Base-by-base conservation (phyloP, 306 rosid genomes). In the Castanea mollissima region DNA sequence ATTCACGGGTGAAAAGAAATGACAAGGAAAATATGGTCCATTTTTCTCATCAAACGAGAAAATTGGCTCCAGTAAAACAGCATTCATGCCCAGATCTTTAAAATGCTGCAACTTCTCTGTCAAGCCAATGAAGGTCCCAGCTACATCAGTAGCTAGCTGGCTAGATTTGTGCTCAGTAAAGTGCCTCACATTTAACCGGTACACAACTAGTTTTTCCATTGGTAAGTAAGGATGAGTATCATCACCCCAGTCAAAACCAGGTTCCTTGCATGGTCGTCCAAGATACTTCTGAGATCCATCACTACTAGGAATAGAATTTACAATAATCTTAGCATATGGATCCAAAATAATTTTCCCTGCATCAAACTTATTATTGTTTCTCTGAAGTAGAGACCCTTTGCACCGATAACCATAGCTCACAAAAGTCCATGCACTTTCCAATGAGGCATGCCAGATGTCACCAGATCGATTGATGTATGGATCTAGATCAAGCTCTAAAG, bases 91-190 rank as follows among this genome's bases (percentile, higher is more conserved):
- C 35, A 95, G 83, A 80, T 81, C 90, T 78, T 86, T 89, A 54
- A 95, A 80, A 86, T 95, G 92, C 79, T 88, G 89, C 85, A 95
- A 76, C 87, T 91, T 95, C 72, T 86, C 78, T 49, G 85, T 84
- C 86, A 95, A 83, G 80, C 96, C 99, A 80, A 91, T 74, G 84
- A 92, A 95, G n/a, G 94, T 91, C 63, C 99, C 99, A 38, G 92
- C 88, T 75, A 88, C 77, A 79, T 89, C 88, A 27, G 85, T 21
- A 1, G 92, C 82, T 56, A 95, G 79, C 86, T 84, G 81, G 84
- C 96, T 83, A 56, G 99, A 91, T 78, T 80, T 79, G 27, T 95
- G 88, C 80, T 83, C 71, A 0, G 99, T 91, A 71, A 91, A 92
- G 64, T 71, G 89, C 79, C 23, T 80, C 72, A 92, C 91, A 69